Conservation (phyloP, 2,329 filamentous ascomycete species). For the Fusarium avenaceum region DNA sequence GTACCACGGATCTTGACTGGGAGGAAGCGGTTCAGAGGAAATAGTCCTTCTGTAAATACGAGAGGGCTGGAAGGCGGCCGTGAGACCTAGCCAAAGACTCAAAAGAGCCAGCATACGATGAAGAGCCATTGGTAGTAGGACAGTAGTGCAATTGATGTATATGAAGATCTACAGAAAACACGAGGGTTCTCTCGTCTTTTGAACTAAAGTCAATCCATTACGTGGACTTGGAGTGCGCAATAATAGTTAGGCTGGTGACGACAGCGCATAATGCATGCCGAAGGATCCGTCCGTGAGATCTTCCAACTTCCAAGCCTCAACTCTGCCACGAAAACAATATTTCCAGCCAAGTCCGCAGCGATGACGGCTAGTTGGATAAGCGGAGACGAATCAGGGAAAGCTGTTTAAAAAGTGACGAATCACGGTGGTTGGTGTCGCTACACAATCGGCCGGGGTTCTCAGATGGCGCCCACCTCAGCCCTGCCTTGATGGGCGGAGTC, state of each 20-base stretch:
- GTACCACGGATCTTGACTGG: conserved; percentile 47
- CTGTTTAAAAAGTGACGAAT: not conserved
- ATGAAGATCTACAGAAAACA: not conserved
- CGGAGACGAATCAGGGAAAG: not conserved
- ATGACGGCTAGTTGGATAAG: too few species aligned
- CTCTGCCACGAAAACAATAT: not conserved
- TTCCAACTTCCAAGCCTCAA: conserved; percentile 4
- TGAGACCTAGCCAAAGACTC: conserved; percentile 38
- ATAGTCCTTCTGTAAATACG: conserved; percentile 18
- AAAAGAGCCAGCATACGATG: conserved; percentile 25
- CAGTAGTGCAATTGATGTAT: not conserved
- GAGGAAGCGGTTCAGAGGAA: conserved; percentile 28
- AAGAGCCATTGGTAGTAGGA: conserved; percentile 26
- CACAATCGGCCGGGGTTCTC: too few species aligned
- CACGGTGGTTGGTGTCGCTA: too few species aligned
- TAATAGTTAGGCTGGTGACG: conserved; percentile 7
- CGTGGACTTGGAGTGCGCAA: not conserved
- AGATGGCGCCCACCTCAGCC: too few species aligned
- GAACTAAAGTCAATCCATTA: not conserved
- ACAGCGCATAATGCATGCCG: conserved; percentile 10
- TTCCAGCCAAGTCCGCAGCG: not conserved
- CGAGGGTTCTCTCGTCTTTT: not conserved
- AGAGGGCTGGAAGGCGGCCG: not conserved
- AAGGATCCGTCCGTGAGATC: conserved; percentile 9
- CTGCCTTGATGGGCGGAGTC: not conserved